Base-by-base conservation (phyloP, 2,329 filamentous ascomycete genomes). In the Aureobasidium sp. region DNA sequence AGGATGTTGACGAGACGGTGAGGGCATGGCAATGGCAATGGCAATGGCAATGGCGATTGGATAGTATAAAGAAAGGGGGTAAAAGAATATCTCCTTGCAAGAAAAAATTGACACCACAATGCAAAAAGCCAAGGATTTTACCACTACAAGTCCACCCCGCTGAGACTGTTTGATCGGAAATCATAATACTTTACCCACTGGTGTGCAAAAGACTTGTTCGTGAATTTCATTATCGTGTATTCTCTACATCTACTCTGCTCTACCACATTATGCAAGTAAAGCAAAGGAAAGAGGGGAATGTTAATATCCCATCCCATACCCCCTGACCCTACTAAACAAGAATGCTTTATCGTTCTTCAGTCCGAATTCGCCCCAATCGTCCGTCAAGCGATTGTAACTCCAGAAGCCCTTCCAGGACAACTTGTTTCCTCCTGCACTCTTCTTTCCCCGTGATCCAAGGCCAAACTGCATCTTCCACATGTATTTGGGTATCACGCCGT, bases 371-470 rank as follows among this genome's bases (percentile, higher is more conserved):
- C 81, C 90, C 89, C 90, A 94, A 74, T 97, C 92, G 72, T 96
- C 91, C 8, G 91, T 96, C 69, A 96, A 74, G 67, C 84, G 83
- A 71, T 97, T 96, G 71, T 95, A 93, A 76, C 87, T 93, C 84
- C 90, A 96, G 72, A 92, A 97, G 0, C 89, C 88, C 68, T 88
- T 88, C 93, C 94, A 99, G 0, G 79, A 77, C 56, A 99, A 76
- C 75, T 95, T 96, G 65, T 93, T 97, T 70, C 95, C 96, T 71
- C 85, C 85, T 0, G 85, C 78, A 1, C 79, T 77, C 33, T 74
- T 61, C 27, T 62, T 73, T 0, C 81, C 82, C 65, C 86, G 83
- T 65, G 47, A 56, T 0, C 84, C 84, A 33, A 97, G 72, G 6
- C 82, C 79, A 33, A 99, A 74, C 63, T 93, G 86, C 84, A 97